Evolutionary conservation across 2,329 filamentous ascomycete genomes (phyloP).

Genomic region (Emmonsiellopsis sp.): DNA sequence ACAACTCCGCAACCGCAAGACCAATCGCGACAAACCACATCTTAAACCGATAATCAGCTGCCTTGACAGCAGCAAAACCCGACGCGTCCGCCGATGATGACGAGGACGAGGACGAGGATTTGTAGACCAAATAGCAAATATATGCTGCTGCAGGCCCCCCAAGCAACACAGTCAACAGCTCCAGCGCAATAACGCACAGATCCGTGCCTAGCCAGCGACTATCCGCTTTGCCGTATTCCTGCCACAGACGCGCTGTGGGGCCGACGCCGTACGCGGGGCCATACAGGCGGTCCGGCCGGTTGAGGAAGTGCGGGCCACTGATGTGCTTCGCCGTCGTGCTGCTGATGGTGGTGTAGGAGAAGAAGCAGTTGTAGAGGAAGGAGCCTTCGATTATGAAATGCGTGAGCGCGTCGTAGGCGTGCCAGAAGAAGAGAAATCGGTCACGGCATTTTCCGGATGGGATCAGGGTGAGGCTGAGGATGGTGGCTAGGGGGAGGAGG

Average conservation of each 20-base stretch:
- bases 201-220: constrained; percentile 51
- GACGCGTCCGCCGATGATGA: constrained; percentile 3
- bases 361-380: constrained; percentile 92
- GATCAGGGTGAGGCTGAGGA: constrained; percentile 40
- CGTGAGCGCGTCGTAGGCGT: constrained; percentile 83
- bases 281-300: constrained; percentile 45
- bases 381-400: constrained; percentile 86
- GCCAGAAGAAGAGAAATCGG: constrained; percentile 86
- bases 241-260: constrained; percentile 49
- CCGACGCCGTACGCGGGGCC: constrained; percentile 48
- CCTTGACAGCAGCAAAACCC: constrained; percentile 18
- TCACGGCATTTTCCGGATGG: constrained; percentile 46
- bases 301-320: constrained; percentile 41
- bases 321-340: constrained; percentile 14
- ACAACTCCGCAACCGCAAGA: constrained; percentile 54
- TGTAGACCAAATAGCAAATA: constrained; percentile 44
- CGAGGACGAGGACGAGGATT: constrained; percentile 8
- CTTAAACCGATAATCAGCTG: constrained; percentile 24
- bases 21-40: constrained; percentile 49
- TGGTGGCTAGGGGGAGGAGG: constrained; percentile 45
- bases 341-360: constrained; percentile 46
- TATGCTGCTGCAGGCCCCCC: constrained; percentile 50
- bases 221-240: constrained; percentile 58
- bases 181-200: constrained; percentile 48
- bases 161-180: constrained; percentile 52